phyloP scores from a whole-genome alignment of 352 stramenopile species.

The Phytopythium chamaehyphon region DNA sequence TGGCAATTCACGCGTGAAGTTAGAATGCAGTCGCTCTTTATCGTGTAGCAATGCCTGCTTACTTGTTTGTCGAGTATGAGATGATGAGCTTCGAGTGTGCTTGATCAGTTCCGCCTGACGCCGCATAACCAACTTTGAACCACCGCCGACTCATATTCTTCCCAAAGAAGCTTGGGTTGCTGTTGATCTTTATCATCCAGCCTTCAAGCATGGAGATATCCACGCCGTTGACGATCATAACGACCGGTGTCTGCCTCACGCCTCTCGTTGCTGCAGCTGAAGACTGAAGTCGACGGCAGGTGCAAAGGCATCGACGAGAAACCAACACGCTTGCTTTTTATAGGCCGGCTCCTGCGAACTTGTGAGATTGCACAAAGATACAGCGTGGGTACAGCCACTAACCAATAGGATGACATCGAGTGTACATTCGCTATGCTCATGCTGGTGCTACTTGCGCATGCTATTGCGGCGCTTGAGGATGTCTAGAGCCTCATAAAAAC shows the following conservation, averaged over 20 bases:
- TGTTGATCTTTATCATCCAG: constrained; percentile 88
- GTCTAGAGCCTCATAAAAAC: constrained; percentile 74
- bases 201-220: constrained; percentile 81
- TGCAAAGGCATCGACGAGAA: constrained; percentile 6
- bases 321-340: no score
- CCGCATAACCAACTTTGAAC: constrained; percentile 70
- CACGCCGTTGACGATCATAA: constrained; percentile 61
- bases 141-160: constrained; percentile 71
- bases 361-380: no score
- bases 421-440: no score
- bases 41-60: constrained; percentile 7
- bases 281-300: not conserved
- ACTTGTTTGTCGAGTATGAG: constrained; percentile 83
- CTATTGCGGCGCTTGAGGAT: constrained; percentile 64
- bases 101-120: constrained; percentile 28
- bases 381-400: no score
- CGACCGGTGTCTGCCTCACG: not conserved
- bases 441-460: constrained; percentile 20
- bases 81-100: constrained; percentile 54
- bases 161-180: constrained; percentile 74
- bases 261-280: no score
- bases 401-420: no score
- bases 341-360: no score
- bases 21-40: no score
- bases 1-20: no score